phyloP scores from a whole-genome alignment of 1,284 basidiomycete species.

The Neolentinus lepideus region DNA sequence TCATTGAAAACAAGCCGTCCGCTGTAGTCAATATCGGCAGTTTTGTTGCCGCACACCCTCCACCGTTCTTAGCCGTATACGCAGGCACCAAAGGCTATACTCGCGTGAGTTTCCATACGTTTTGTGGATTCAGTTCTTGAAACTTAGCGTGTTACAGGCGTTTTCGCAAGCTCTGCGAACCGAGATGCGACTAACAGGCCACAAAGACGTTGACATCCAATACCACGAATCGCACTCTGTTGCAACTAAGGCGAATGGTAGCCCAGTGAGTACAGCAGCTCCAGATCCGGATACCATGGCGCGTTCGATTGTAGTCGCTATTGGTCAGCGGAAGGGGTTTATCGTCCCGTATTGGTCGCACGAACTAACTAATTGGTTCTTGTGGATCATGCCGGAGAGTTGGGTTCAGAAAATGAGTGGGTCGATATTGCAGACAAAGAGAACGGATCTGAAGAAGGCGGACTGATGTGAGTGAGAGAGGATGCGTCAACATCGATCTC shows the following conservation, averaged over 20 bases:
- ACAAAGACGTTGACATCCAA: background rate
- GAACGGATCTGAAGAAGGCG: background rate
- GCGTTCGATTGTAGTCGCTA: background rate
- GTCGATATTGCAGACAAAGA: background rate
- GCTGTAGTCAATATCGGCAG: background rate
- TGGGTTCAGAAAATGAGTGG: background rate
- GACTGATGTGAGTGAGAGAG: background rate
- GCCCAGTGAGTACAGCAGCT: background rate
- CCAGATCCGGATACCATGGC: background rate
- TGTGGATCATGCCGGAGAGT: background rate
- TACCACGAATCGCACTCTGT: slow-evolving; percentile 1
- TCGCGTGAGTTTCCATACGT: background rate
- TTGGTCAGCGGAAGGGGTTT: background rate
- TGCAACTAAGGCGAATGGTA: background rate
- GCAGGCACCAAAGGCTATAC: background rate
- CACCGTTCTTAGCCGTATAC: background rate
- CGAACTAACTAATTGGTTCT: background rate
- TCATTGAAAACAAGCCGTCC: background rate
- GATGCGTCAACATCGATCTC: background rate
- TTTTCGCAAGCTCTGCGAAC: background rate
- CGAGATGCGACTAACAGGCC: background rate
- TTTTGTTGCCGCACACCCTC: background rate
- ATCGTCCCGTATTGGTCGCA: background rate
- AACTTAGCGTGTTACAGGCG: background rate
- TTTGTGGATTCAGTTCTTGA: background rate